These are phyloP conservation scores for Kurtzmaniella natalensis DNA, from an alignment of 1,139 yeast species.

Conservation along the genomic window DNA sequence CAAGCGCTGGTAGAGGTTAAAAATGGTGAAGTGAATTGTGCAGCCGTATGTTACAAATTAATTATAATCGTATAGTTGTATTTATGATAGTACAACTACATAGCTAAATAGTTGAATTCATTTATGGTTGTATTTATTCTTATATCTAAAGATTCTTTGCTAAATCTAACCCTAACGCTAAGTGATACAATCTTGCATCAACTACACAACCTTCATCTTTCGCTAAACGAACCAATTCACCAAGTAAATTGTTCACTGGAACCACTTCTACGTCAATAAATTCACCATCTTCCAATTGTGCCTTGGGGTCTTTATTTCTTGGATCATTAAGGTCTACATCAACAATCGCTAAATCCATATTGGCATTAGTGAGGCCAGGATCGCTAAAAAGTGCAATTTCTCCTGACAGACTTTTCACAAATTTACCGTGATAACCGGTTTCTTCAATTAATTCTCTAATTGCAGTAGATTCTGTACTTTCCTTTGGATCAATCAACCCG, in stretches of 20 bases:
- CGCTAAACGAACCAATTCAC: constrained; percentile 46
- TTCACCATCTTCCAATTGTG: constrained; percentile 83
- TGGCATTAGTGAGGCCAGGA: constrained; percentile 94
- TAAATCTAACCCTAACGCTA: constrained; percentile 63
- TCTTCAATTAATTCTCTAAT: constrained; percentile 85
- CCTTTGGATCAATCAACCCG: constrained; percentile 84
- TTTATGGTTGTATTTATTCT: too few species aligned
- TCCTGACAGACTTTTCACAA: constrained; percentile 43
- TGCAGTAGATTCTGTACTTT: constrained; percentile 74
- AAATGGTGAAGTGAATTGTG: too few species aligned
- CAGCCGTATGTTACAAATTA: too few species aligned
- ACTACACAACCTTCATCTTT: constrained; percentile 62
- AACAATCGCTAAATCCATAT: constrained; percentile 73
- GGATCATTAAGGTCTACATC: constrained; percentile 66
- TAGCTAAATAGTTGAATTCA: too few species aligned
- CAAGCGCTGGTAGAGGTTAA: too few species aligned
- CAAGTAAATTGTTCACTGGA: constrained; percentile 57
- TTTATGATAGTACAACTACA: too few species aligned
- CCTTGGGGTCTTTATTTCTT: constrained; percentile 62
- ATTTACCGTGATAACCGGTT: constrained; percentile 79
- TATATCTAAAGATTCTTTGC: too few species aligned
- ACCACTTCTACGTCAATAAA: constrained; percentile 78
- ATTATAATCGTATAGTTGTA: too few species aligned
- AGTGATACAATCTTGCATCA: constrained; percentile 84
- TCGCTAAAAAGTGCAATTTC: constrained; percentile 58